These are phyloP conservation scores for Capniomyces stellatus DNA, from an alignment of 371 early-diverging fungal genomes.

Conservation along the genomic window DNA sequence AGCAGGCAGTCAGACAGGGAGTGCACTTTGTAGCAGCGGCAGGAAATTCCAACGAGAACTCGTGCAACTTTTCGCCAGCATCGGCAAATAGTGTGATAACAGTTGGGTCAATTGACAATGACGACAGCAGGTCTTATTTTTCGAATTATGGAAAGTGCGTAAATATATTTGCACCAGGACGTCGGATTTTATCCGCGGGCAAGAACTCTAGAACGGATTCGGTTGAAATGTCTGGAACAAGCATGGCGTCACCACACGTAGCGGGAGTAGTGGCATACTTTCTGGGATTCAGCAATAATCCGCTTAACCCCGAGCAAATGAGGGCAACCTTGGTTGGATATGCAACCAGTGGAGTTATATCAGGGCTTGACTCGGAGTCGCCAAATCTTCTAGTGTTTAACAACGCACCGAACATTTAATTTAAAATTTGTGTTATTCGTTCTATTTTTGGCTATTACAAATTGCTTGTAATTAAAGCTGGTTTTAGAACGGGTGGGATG, in stretches of 20 bases:
- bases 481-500: too few species aligned
- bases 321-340: conserved; percentile 50
- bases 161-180: conserved; percentile 90
- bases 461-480: too few species aligned
- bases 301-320: conserved; percentile 54
- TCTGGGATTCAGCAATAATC: conserved; percentile 40
- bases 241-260: conserved; percentile 98
- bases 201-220: conserved; percentile 47
- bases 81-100: conserved; percentile 79
- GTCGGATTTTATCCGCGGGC: conserved; percentile 80
- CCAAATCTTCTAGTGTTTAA: conserved; percentile 73
- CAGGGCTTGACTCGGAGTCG: conserved; percentile 40
- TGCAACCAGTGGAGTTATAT: conserved; percentile 44
- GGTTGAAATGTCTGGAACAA: conserved; percentile 93
- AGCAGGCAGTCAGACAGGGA: conserved; percentile 63
- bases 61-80: conserved; percentile 93
- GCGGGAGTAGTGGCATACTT: conserved; percentile 88
- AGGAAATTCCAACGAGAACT: conserved; percentile 88
- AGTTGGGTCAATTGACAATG: conserved; percentile 79
- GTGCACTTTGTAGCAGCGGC: conserved; percentile 94
- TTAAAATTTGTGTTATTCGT: too few species aligned
- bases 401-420: too few species aligned
- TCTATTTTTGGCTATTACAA: too few species aligned
- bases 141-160: conserved; percentile 86
- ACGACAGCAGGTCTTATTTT: conserved; percentile 75